phyloP scores from a whole-genome alignment of 495 filamentous ascomycete species.

The Penicillium waksmanii region DNA sequence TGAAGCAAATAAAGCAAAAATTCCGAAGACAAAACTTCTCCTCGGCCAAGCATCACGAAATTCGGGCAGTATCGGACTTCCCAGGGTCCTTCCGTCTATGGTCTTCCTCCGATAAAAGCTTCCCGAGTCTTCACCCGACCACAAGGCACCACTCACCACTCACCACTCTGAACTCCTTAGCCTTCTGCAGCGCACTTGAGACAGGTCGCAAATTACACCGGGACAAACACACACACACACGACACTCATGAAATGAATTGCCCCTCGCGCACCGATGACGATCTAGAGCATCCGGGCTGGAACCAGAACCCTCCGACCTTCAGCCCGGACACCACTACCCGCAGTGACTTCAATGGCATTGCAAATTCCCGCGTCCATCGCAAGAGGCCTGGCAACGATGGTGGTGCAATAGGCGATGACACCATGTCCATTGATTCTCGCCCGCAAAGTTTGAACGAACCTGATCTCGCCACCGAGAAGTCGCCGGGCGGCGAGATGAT shows the following conservation, averaged over 20 bases:
- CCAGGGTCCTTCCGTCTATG: not conserved
- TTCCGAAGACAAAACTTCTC: not conserved
- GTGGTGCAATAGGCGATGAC: conserved; percentile 28
- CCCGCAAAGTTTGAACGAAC: conserved; percentile 29
- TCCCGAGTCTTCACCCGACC: not conserved
- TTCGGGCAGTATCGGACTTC: conserved; percentile 3
- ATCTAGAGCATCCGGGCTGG: conserved; percentile 54
- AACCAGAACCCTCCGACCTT: conserved; percentile 63
- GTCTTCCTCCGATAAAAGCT: not conserved
- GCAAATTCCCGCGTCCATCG: conserved; percentile 46
- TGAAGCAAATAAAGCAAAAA: too few species aligned
- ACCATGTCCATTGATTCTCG: conserved; percentile 29
- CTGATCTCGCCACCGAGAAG: conserved; percentile 33
- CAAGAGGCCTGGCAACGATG: conserved; percentile 31
- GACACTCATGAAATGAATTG: conserved; percentile 57
- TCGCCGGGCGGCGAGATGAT: conserved; percentile 37
- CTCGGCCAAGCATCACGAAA: not conserved
- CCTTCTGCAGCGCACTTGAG: not conserved
- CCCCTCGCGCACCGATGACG: conserved; percentile 65
- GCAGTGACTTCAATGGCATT: conserved; percentile 65
- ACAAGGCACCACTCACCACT: not conserved
- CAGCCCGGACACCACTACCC: conserved; percentile 61
- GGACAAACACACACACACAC: not conserved
- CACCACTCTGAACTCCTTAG: not conserved
- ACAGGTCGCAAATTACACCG: not conserved